Evolutionary conservation across 2,329 filamentous ascomycete species (phyloP).

Genomic region (Diaporthe vaccinii): DNA sequence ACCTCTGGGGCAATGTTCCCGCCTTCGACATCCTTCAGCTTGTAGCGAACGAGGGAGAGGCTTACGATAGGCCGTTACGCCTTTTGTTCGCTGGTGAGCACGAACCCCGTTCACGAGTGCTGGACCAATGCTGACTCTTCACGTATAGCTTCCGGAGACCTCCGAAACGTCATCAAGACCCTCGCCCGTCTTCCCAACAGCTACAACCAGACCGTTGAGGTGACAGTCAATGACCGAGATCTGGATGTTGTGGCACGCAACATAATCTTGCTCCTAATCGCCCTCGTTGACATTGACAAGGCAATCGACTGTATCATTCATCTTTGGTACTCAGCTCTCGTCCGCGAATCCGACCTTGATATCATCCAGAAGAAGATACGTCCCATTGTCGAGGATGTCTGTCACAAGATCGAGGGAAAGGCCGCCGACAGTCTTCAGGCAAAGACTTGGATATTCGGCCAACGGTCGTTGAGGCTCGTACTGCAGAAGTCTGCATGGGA

Average conservation of each 20-base stretch:
- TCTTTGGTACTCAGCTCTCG: constrained; percentile 19
- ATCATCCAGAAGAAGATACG: background rate
- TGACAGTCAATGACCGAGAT: constrained; percentile 13
- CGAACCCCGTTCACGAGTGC: too few relatives aligned
- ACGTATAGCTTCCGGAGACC: constrained; percentile 11
- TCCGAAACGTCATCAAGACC: constrained; percentile 17
- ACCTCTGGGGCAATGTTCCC: constrained; percentile 13
- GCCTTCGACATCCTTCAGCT: constrained; percentile 14
- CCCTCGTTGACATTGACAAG: background rate
- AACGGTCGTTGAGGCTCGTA: background rate
- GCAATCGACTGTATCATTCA: constrained; percentile 7
- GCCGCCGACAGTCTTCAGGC: background rate
- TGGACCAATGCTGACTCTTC: too few relatives aligned
- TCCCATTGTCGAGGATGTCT: background rate
- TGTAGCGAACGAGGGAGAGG: background rate
- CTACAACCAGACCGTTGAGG: background rate
- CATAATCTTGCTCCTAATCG: background rate
- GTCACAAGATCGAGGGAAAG: background rate
- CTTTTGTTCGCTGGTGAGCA: constrained; percentile 19
- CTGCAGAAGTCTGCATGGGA: background rate
- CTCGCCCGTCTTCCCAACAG: background rate
- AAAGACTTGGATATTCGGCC: background rate
- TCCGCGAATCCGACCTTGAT: background rate
- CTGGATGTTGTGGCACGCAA: constrained; percentile 18
- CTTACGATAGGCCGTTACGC: background rate